These are phyloP conservation scores for Acer yangbiense DNA, from an alignment of 345 rosid genomes.

Conservation along the genomic window DNA sequence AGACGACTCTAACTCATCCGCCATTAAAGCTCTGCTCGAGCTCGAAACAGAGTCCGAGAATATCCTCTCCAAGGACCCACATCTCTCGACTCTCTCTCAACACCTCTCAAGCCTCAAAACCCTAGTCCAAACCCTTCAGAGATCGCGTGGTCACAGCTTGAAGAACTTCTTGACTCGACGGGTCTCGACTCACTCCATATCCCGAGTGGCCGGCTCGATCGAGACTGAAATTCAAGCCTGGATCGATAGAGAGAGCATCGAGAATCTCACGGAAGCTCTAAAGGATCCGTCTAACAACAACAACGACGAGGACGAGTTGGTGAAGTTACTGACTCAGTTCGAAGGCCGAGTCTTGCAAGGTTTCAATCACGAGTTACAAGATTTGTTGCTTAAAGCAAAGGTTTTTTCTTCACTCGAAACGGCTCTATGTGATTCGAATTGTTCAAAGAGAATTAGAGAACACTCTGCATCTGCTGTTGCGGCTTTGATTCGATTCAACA, in stretches of 20 bases:
- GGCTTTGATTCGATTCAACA: slow-evolving; percentile 60
- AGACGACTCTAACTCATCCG: slow-evolving; percentile 39
- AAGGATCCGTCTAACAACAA: slow-evolving; percentile 13
- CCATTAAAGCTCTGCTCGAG: slow-evolving; percentile 64
- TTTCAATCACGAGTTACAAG: slow-evolving; percentile 57
- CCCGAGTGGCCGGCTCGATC: slow-evolving; percentile 68
- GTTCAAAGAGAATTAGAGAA: slow-evolving; percentile 43
- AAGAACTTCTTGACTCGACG: slow-evolving; percentile 56
- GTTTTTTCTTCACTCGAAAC: slow-evolving; percentile 38
- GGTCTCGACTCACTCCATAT: slow-evolving; percentile 53
- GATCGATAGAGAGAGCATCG: slow-evolving; percentile 71
- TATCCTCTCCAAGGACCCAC: slow-evolving; percentile 55
- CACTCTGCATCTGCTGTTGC: slow-evolving; percentile 42
- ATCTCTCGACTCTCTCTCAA: slow-evolving; percentile 48
- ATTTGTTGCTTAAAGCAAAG: slow-evolving; percentile 53
- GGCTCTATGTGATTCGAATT: slow-evolving; percentile 35
- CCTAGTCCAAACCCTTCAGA: slow-evolving; percentile 39
- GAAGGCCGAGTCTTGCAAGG: slow-evolving; percentile 50
- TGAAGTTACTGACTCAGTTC: slow-evolving; percentile 40
- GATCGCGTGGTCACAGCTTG: slow-evolving; percentile 39
- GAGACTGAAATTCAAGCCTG: slow-evolving; percentile 69
- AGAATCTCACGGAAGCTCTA: slow-evolving; percentile 37
- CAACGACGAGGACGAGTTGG: slow-evolving; percentile 44
- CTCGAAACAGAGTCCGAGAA: slow-evolving; percentile 58
- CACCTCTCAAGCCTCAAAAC: slow-evolving; percentile 50